Evolutionary conservation across 768 basidiomycete genomes (phyloP), one percentile per base, ranked within the genome.

Genomic region (Mycena belliarum): DNA sequence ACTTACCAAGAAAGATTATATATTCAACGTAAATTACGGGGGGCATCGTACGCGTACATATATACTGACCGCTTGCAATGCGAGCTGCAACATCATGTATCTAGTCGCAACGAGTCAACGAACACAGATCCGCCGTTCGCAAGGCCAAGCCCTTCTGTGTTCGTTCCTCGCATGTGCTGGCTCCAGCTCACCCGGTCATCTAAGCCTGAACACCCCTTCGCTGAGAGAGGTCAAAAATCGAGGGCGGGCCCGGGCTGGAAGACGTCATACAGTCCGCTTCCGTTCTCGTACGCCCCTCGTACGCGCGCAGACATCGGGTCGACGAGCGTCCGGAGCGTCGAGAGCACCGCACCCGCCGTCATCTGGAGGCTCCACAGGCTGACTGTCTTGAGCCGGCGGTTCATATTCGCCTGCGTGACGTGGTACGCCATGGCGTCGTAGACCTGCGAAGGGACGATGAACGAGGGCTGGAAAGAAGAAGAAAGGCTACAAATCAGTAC

Each of bases 351-450:
- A 53, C 86, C 87, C 2, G 93, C 93, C 1, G 95, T 95, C 82
- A 91, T 88, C 72, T 97, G 95, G 23, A 98, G 78, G 67, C 91
- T 94, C 97, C 97, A 99, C 9, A 93, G 75, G 59, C 93, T 89
- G 62, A 99, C 94, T 4, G 87, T 91, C 73, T 87, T 91, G 69
- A 97, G 84, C 15, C 95, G 86, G 53, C 91, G 86, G 67, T 93
- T 91, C 78, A 92, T 86, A 68, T 95, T 93, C 24, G 85, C 87
- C 64, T 94, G 92, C 2, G 89, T 87, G 48, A 99, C 96, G 74
- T 98, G 97, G 70, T 94, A 86, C 11, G 96, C 96, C 55, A 99
- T 80, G 11, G 97, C 96, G 48, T 93, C 91, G 70, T 97, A 95
- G 20, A 86, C 87, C 86, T 92, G 61, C 24, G 11, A 26, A 18